Evolutionary conservation across 208 protist genomes (phyloP), one percentile per base, ranked within the genome.

Genomic region (Trypanosoma mega): DNA sequence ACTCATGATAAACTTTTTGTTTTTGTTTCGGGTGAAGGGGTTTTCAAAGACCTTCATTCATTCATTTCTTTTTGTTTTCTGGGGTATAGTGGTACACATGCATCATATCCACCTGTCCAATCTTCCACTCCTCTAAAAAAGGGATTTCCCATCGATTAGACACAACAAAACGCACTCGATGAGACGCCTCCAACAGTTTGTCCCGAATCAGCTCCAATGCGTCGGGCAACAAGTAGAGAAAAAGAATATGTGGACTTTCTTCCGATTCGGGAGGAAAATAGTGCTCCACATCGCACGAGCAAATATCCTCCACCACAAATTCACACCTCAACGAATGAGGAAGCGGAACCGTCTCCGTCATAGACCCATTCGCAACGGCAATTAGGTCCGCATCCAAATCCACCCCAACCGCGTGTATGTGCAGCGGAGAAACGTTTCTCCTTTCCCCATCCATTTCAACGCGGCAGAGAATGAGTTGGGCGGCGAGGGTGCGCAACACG

Each of bases 91-190:
- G 58, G 49, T 85, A 89, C 8, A 85, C 48, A 54, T 89, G 72
- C 21, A 90, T 51, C 29, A 57, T 63, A 2, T 63, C 47, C 2
- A 68, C 50, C 21, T 60, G 24, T 3, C 55, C 59, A n/a, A 60
- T 45, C 48, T 79, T 68, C 47, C 50, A 55, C 31, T 71, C 44
- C 4, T 64, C 50, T 8, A 78, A 53, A 61, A 76, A 80, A 3
- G 76, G 76, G 16, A 91, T 61, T 1, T 74, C 59, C 81, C 84
- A 91, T 2, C 78, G 77, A 58, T 91, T 91, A 24, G 80, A 91
- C 7, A 73, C 78, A 18, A 91, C 53, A 12, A 84, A 14, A 30
- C 64, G 73, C 8, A 72, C 71, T 2, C 78, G 70, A 24, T 16
- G 43, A 29, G 81, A 39, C 3, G 78, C 58, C 34, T 72, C 59